A percentile compares a stretch with the other conserved stretches of the same genome.
Evolutionary conservation across 2,329 filamentous ascomycete species (phyloP).

Genomic region (Grosmannia huntii): DNA sequence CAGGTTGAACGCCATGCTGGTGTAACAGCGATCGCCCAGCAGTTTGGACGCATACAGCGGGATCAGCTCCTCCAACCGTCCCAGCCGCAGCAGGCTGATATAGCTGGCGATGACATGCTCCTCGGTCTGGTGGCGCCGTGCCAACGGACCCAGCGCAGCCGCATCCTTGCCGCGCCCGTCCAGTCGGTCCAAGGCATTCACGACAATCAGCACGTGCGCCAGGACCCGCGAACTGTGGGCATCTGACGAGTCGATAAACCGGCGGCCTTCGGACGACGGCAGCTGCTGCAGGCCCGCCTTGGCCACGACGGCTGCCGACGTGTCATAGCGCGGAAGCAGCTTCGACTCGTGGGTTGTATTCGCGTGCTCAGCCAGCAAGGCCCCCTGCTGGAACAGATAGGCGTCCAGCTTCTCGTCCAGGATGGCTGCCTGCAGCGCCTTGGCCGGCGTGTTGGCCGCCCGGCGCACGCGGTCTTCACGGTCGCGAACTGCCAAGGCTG

Average conservation of each 20-base stretch:
- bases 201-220: slow-evolving; percentile 52
- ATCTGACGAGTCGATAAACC: slow-evolving; percentile 41
- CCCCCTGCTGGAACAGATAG: slow-evolving; percentile 47
- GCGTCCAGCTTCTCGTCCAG: slow-evolving; percentile 49
- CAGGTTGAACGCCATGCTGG: slow-evolving; percentile 63
- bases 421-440: slow-evolving; percentile 64
- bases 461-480: slow-evolving; percentile 2
- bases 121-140: slow-evolving; percentile 30
- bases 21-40: slow-evolving; percentile 48
- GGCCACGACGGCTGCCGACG: slow-evolving; percentile 14
- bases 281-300: slow-evolving; percentile 14
- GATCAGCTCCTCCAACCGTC: slow-evolving; percentile 63
- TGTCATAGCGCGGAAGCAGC: slow-evolving; percentile 26
- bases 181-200: slow-evolving; percentile 50
- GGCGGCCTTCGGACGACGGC: neutral
- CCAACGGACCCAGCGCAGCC: slow-evolving; percentile 25
- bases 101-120: slow-evolving; percentile 75
- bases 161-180: slow-evolving; percentile 12
- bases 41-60: slow-evolving; percentile 82
- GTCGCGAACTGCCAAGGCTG: neutral
- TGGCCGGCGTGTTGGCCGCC: slow-evolving; percentile 42
- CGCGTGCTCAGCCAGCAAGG: slow-evolving; percentile 34
- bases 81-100: slow-evolving; percentile 62
- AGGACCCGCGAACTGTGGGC: slow-evolving; percentile 55
- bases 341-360: slow-evolving; percentile 25